A percentile compares a stretch with the other conserved stretches of the same genome.
phyloP scores from a whole-genome alignment of 495 filamentous ascomycete species.

The Aspergillus sclerotiicarbonarius region DNA sequence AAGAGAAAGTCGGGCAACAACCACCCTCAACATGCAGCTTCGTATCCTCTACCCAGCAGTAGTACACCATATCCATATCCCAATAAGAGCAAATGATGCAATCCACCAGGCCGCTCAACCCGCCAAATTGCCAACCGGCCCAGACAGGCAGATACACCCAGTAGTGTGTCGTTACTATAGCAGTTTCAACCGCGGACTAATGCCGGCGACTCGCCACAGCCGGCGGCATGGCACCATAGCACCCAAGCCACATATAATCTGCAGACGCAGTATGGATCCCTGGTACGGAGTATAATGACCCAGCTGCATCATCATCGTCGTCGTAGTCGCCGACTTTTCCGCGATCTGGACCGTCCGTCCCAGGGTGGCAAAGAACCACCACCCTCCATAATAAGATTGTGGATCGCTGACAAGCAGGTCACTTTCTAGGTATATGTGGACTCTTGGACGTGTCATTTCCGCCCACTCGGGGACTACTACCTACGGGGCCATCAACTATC shows the following conservation, averaged over 20 bases:
- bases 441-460: conserved; percentile 1
- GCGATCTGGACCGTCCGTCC: conserved; percentile 5
- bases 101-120: too few species aligned
- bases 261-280: conserved; percentile 1
- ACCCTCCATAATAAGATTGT: background rate
- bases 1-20: too few species aligned
- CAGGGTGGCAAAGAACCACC: conserved; percentile 1
- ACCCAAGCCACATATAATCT: conserved; percentile 8
- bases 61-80: too few species aligned
- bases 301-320: background rate
- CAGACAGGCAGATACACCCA: background rate
- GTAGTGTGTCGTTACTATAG: background rate
- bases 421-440: background rate
- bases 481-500: too few species aligned
- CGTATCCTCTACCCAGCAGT: too few species aligned
- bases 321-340: background rate
- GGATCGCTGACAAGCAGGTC: conserved; percentile 1
- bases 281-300: background rate
- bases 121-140: background rate
- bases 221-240: conserved; percentile 4
- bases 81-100: too few species aligned
- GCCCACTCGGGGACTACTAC: background rate
- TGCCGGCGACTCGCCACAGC: background rate
- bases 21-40: too few species aligned
- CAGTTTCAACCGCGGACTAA: background rate